Evolutionary conservation across 805 yeast genomes (phyloP), one percentile per base, ranked within the genome.

Genomic region (Spathaspora passalidarum): DNA sequence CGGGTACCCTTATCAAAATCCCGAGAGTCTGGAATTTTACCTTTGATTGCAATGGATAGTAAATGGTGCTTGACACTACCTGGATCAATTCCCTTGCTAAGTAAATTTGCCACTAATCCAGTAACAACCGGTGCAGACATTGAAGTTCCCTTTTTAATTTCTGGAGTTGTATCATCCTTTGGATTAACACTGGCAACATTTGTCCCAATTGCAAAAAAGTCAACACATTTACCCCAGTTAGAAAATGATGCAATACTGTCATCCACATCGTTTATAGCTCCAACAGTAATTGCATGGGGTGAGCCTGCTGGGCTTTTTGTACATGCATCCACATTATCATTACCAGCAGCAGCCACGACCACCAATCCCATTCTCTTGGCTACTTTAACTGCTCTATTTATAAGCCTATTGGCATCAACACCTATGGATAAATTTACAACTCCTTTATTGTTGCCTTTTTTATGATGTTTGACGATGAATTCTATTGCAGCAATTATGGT

Each of bases 221-320:
- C 89, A 6, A 91, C 95, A 63, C 97, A 92, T 14, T 73, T 70
- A 0, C 98, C 97, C 90, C 91, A 88, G 59, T 92, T 91, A n/a
- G 94, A 79, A 56, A 92, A 91, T 11, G 76, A 58, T 0, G 97
- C 95, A 29, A 89, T 71, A 2, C 71, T 55, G 55, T 88, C 96
- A 5, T 73, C 74, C 14, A 75, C 59, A 59, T 88, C 96, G 57
- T 89, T 92, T 42, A 90, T 80, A 3, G 97, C 96, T 1, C 97
- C 97, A 8, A 91, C 95, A 0, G 96, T 82, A 3, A 88, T 78
- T 0, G 88, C 89, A 41, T 68, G 68, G 1, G 66, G 68, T 1
- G 92, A 84, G 32, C 92, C 84, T 1, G 96, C 95, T 0, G 97
- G 97, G 46, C 95, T 87, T 14, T 82, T 79, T 47, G 72, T 62